Evolutionary conservation across 208 protist species (phyloP).

Genomic region (Leishmania turanica): DNA sequence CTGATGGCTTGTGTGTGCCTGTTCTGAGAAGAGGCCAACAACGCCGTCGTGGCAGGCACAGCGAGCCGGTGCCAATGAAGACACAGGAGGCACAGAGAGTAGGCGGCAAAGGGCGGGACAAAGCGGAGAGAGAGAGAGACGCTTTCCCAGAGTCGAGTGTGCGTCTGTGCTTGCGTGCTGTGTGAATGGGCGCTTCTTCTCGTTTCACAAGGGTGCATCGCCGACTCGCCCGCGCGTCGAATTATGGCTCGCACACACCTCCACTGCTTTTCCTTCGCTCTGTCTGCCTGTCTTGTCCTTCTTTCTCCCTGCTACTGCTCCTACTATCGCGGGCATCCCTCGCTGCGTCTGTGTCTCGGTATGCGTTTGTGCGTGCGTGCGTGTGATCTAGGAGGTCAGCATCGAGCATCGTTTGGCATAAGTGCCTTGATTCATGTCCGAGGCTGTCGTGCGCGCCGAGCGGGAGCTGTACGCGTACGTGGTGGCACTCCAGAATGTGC

Average conservation of each 20-base stretch:
- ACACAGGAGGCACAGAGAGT: background rate
- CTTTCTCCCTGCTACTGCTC: background rate
- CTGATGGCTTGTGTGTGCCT: background rate
- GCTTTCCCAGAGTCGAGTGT: background rate
- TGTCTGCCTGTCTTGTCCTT: background rate
- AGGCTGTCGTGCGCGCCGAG: slow-evolving; percentile 69
- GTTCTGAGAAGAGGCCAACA: background rate
- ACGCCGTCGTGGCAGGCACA: background rate
- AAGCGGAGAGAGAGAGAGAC: background rate
- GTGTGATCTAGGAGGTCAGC: background rate
- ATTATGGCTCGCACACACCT: background rate
- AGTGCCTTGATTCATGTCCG: slow-evolving; percentile 51
- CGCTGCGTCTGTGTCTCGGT: background rate
- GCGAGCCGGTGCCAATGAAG: background rate
- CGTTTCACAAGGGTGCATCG: background rate
- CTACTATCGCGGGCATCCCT: background rate
- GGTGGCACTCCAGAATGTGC: slow-evolving; percentile 49
- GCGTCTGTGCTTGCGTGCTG: background rate
- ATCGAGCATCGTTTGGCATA: background rate
- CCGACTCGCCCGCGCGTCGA: background rate
- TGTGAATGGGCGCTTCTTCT: background rate
- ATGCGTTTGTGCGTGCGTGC: background rate
- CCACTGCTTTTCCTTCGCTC: background rate
- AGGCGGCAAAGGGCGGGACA: background rate
- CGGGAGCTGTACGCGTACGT: slow-evolving; percentile 54